Conservation (phyloP, 2,329 filamentous ascomycete species). For the Neofusicoccum umdonicola region DNA sequence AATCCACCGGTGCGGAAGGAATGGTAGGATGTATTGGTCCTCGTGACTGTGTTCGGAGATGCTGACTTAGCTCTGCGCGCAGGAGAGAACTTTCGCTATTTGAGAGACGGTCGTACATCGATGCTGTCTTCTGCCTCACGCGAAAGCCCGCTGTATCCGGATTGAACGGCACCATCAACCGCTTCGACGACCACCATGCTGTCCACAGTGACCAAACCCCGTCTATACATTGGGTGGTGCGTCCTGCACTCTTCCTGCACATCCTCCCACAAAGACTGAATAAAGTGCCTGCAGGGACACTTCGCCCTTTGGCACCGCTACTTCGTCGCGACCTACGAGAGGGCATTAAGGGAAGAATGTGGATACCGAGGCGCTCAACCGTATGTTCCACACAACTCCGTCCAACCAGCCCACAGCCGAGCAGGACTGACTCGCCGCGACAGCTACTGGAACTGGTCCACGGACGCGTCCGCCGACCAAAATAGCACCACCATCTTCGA, state of each 20-base stretch:
- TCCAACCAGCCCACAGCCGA: background rate
- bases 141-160: conserved; percentile 22
- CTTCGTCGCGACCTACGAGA: conserved; percentile 43
- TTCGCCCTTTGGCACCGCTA: conserved; percentile 43
- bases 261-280: background rate
- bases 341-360: conserved; percentile 42
- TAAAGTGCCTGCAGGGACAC: conserved; percentile 25
- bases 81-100: conserved; percentile 24
- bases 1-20: conserved; percentile 22
- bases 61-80: background rate
- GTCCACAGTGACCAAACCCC: conserved; percentile 25
- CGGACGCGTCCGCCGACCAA: background rate
- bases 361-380: conserved; percentile 43
- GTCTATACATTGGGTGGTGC: conserved; percentile 27
- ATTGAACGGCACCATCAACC: conserved; percentile 22
- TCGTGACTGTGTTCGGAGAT: too few species aligned
- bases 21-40: conserved; percentile 19
- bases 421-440: background rate
- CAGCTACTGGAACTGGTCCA: conserved; percentile 14
- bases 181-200: conserved; percentile 27
- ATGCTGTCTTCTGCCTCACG: conserved; percentile 27
- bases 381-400: conserved; percentile 40
- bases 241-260: background rate
- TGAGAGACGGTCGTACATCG: conserved; percentile 25
- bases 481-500: conserved; percentile 53